Base-by-base conservation (phyloP, 164 flowering plant species). In the Sextonia rubra region DNA sequence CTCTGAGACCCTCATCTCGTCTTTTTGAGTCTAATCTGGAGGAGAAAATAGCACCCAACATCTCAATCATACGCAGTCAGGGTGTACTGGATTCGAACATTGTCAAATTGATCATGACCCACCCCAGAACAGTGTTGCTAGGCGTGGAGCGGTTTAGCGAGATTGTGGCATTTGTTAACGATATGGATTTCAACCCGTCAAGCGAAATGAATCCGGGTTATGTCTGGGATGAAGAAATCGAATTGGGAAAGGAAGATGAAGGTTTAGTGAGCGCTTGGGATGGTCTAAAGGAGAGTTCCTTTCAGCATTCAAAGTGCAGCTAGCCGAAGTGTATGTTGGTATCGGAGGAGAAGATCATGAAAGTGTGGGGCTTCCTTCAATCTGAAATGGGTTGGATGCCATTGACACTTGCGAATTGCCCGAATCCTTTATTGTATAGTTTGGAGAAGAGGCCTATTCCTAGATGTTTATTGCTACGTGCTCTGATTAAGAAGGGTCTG, bases 361-460 rank as follows among this genome's bases (percentile, higher is more conserved):
- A 23, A 22, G 32, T 63, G 32, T 6, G 2, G 14, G 26, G 32
- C 17, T 63, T 63, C 66, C 22, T 60, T 12, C 7, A 22, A 24
- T 6, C 18, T 60, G 62, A 60, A 60, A 60, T 60, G 62, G 62
- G 18, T n/a, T 60, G 62, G 62, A 60, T 18, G 62, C 62, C 23
- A 8, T 60, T 9, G 2, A 24, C 7, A 18, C 62, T 60, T 60
- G 14, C 62, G 18, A 60, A 24, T 18, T 60, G 22, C 62, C 62
- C 62, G 22, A 12, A 24, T 60, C 18, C 22, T 60, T 24, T 60
- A n/a, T 18, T 60, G 8, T 24, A 18, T 18, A 60, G 62, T 24
- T 60, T 60, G 62, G 62, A 60, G 62, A 60, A 60, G 62, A 60
- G 26, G 62, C 18, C 22, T 18, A n/a, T 60, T 24, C 62, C 62